Conservation (phyloP, 345 rosid species). For the Populus simonii region DNA sequence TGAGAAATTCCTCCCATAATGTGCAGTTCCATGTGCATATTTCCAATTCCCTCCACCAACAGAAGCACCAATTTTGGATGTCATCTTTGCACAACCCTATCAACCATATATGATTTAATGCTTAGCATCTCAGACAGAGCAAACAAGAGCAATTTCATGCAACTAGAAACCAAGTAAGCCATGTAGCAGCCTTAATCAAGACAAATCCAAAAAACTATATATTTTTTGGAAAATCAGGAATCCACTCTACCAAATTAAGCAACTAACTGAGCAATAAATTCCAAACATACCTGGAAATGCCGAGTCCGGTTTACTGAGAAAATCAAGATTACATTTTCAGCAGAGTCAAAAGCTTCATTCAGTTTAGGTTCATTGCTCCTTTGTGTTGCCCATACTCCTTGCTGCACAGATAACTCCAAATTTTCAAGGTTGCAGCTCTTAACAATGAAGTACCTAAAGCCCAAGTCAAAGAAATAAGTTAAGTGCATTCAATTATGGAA, state of each 20-base stretch:
- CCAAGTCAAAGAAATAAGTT: slow-evolving; percentile 28
- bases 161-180: not conserved
- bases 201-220: not conserved
- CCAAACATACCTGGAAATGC: slow-evolving; percentile 80
- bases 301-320: slow-evolving; percentile 96
- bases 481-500: not conserved
- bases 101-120: slow-evolving; percentile 17
- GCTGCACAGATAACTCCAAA: slow-evolving; percentile 95
- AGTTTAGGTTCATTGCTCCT: slow-evolving; percentile 97
- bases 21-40: slow-evolving; percentile 98
- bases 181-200: not conserved
- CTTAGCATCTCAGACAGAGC: slow-evolving; percentile 10
- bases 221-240: not conserved
- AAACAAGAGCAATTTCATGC: not conserved
- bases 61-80: slow-evolving; percentile 87
- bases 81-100: slow-evolving; percentile 99
- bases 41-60: slow-evolving; percentile 95
- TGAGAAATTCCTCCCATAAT: slow-evolving; percentile 94
- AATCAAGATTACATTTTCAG: slow-evolving; percentile 84
- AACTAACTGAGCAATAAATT: slow-evolving; percentile 19
- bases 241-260: not conserved
- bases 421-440: slow-evolving; percentile 97
- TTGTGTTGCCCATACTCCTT: slow-evolving; percentile 99
- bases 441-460: slow-evolving; percentile 87
- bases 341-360: slow-evolving; percentile 91